Conservation (phyloP, 169 alveolate species). For the Plasmodium coatneyi region DNA sequence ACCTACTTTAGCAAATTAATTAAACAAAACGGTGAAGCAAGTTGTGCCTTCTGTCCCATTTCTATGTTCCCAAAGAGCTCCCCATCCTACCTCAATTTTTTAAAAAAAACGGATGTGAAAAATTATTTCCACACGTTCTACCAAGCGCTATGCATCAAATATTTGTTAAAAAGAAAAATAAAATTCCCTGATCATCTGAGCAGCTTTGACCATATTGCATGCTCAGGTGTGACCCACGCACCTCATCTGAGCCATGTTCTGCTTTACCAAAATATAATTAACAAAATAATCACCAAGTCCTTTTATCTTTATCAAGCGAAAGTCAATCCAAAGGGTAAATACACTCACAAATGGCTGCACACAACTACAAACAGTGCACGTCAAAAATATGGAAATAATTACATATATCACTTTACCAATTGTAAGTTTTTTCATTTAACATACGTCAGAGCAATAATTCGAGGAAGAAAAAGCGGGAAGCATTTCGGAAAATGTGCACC, state of each 20-base stretch:
- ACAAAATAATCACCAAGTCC: conserved; percentile 42
- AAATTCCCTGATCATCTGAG: background rate
- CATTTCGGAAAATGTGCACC: background rate
- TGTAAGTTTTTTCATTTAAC: conserved; percentile 53
- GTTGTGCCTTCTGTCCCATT: conserved; percentile 10
- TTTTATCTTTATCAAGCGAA: conserved; percentile 31
- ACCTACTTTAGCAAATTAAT: conserved; percentile 31
- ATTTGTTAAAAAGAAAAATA: conserved; percentile 32
- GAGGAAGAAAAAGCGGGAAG: background rate
- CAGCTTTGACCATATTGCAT: background rate
- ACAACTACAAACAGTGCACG: background rate
- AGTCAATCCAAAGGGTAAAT: background rate
- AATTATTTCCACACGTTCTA: conserved; percentile 43
- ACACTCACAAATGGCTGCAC: background rate
- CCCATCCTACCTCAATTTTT: conserved; percentile 1
- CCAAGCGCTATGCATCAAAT: conserved; percentile 56
- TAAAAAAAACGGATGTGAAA: conserved; percentile 12
- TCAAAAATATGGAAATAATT: conserved; percentile 27
- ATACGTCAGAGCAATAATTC: conserved; percentile 18
- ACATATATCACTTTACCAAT: conserved; percentile 45
- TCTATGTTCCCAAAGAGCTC: conserved; percentile 1
- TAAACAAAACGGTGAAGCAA: conserved; percentile 9
- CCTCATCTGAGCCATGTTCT: conserved; percentile 23
- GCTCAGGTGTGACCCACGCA: background rate
- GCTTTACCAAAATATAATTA: conserved; percentile 35